These are phyloP conservation scores for Ceratocystis papillata DNA, from an alignment of 2,329 filamentous ascomycete genomes.

Conservation along the genomic window DNA sequence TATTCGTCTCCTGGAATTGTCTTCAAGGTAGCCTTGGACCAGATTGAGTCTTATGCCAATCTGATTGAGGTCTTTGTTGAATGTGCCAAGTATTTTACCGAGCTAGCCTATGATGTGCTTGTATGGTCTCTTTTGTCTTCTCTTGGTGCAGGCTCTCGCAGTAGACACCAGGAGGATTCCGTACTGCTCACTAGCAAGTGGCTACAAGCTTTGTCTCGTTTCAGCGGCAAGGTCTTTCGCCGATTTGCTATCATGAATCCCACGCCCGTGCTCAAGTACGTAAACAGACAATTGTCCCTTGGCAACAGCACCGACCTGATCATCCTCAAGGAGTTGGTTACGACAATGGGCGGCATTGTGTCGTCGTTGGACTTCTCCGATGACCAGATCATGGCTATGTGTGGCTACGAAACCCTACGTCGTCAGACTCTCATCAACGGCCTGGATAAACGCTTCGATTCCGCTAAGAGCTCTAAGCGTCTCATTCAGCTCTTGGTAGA, in stretches of 20 bases:
- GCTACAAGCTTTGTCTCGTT: conserved; percentile 81
- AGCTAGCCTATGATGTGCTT: conserved; percentile 82
- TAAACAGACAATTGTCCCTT: conserved; percentile 67
- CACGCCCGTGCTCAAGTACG: conserved; percentile 77
- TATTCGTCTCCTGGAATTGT: conserved; percentile 84
- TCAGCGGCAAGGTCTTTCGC: conserved; percentile 81
- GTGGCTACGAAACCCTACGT: conserved; percentile 68
- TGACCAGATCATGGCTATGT: conserved; percentile 74
- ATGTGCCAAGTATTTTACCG: conserved; percentile 87
- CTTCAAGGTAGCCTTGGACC: conserved; percentile 76
- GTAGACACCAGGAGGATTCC: conserved; percentile 51
- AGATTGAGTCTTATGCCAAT: conserved; percentile 90
- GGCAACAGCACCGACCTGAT: conserved; percentile 86
- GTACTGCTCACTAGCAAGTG: conserved; percentile 74
- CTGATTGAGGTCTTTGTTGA: conserved; percentile 91
- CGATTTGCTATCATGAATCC: conserved; percentile 76
- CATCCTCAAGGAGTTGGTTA: conserved; percentile 79
- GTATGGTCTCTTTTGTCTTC: conserved; percentile 83
- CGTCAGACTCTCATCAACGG: conserved; percentile 70
- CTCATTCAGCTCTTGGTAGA: conserved; percentile 70
- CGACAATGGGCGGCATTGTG: conserved; percentile 87
- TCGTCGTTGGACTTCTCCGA: conserved; percentile 82
- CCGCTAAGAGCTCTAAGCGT: conserved; percentile 61
- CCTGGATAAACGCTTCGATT: conserved; percentile 70
- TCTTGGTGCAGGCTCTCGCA: conserved; percentile 49